A percentile compares a stretch with the other conserved stretches of the same genome.
These are phyloP conservation scores for Suhomyces atakaporum DNA, from an alignment of 1,139 yeast species.

Conservation along the genomic window DNA sequence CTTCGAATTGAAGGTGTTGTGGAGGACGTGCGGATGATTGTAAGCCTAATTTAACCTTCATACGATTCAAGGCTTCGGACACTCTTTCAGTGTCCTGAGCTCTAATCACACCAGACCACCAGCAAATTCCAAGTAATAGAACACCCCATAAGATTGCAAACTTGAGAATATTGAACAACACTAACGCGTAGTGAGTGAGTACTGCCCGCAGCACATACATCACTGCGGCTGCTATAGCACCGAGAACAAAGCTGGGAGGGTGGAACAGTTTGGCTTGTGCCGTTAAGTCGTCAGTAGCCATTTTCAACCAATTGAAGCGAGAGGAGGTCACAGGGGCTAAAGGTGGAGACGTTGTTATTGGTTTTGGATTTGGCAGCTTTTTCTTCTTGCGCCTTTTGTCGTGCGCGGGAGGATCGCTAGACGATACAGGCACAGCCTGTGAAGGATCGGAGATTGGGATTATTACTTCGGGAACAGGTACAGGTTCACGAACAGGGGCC, in stretches of 20 bases:
- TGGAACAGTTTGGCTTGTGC: conserved; percentile 22
- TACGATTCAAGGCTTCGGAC: conserved; percentile 10
- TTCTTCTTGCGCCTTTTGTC: conserved; percentile 11
- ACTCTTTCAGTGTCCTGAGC: conserved; percentile 23
- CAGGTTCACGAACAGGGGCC: conserved; percentile 2
- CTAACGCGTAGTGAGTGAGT: conserved; percentile 23
- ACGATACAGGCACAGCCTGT: conserved; percentile 3
- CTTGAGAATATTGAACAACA: conserved; percentile 24
- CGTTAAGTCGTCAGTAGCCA: conserved; percentile 7
- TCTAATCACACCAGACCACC: conserved; percentile 36
- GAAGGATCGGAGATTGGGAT: neutral
- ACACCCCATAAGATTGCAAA: conserved; percentile 29
- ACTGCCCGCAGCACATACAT: conserved; percentile 25
- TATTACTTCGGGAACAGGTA: conserved; percentile 1
- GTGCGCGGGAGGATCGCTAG: conserved; percentile 7
- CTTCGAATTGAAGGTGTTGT: neutral
- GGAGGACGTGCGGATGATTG: conserved; percentile 5
- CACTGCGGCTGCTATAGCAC: conserved; percentile 26
- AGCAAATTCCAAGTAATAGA: conserved; percentile 26
- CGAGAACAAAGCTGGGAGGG: conserved; percentile 36
- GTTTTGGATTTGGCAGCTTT: conserved; percentile 8
- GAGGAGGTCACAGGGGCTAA: too few relatives aligned
- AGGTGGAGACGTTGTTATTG: conserved; percentile 2
- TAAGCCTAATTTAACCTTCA: conserved; percentile 13
- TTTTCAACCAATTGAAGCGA: conserved; percentile 5